These are phyloP conservation scores for Bassia scoparia DNA, from an alignment of 148 eudicot genomes.

Conservation along the genomic window DNA sequence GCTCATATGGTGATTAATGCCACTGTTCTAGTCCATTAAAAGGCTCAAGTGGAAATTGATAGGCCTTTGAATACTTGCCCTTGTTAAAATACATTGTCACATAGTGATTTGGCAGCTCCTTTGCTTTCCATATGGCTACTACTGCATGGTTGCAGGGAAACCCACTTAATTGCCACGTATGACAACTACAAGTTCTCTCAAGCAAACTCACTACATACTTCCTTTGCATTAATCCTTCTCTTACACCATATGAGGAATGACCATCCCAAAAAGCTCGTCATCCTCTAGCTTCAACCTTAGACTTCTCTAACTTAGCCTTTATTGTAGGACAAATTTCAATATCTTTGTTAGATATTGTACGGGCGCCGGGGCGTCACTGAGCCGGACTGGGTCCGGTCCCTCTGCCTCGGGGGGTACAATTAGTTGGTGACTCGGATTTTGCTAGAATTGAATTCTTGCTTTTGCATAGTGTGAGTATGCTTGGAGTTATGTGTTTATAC, in stretches of 20 bases:
- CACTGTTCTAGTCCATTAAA: no score
- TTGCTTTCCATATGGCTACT: not conserved
- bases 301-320: not conserved
- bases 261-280: not conserved
- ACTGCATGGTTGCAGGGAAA: not conserved
- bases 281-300: not conserved
- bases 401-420: no score
- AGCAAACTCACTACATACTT: not conserved
- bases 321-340: not conserved
- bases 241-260: not conserved
- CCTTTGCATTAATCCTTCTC: not conserved
- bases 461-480: no score
- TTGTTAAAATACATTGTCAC: not conserved
- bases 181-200: not conserved
- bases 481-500: no score
- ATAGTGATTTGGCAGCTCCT: not conserved
- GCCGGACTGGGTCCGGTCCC: no score
- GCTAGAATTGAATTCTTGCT: no score
- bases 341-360: not conserved
- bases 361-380: no score
- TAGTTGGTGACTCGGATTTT: no score
- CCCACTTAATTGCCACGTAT: not conserved
- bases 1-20: no score
- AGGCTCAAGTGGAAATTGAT: not conserved
- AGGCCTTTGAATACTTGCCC: not conserved